phyloP scores from a whole-genome alignment of 345 rosid species.

The Populus euphratica region DNA sequence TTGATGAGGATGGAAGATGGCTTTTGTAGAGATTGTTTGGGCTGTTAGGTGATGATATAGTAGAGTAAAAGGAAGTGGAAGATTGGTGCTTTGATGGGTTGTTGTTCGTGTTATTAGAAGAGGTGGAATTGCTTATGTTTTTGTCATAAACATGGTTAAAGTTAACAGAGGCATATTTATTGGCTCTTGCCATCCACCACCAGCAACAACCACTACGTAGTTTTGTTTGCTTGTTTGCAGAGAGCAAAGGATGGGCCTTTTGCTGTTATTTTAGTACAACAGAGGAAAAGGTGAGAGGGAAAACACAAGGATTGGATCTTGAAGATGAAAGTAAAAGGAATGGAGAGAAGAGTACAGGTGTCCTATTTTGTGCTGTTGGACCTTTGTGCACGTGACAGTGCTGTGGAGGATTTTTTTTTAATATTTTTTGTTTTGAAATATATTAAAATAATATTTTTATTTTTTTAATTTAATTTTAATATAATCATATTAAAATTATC shows the following conservation, averaged over 20 bases:
- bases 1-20: constrained; percentile 14
- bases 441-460: too few relatives aligned
- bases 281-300: background rate
- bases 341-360: too few relatives aligned
- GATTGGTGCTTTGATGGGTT: constrained; percentile 22
- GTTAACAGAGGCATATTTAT: constrained; percentile 69
- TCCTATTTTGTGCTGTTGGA: background rate
- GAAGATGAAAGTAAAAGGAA: background rate
- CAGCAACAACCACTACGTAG: background rate
- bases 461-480: too few relatives aligned
- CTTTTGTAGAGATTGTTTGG: constrained; percentile 20
- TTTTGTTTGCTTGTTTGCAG: background rate
- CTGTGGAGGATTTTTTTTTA: too few relatives aligned
- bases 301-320: background rate
- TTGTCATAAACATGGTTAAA: constrained; percentile 71
- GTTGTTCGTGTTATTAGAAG: constrained; percentile 7
- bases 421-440: too few relatives aligned
- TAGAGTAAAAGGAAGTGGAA: constrained; percentile 39
- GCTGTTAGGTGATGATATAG: constrained; percentile 26
- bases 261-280: background rate
- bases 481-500: too few relatives aligned
- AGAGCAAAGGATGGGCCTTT: background rate
- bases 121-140: constrained; percentile 25
- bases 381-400: too few relatives aligned
- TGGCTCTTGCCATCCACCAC: constrained; percentile 79